Evolutionary conservation across 1,139 yeast species (phyloP).

Genomic region (Taphrina populina): DNA sequence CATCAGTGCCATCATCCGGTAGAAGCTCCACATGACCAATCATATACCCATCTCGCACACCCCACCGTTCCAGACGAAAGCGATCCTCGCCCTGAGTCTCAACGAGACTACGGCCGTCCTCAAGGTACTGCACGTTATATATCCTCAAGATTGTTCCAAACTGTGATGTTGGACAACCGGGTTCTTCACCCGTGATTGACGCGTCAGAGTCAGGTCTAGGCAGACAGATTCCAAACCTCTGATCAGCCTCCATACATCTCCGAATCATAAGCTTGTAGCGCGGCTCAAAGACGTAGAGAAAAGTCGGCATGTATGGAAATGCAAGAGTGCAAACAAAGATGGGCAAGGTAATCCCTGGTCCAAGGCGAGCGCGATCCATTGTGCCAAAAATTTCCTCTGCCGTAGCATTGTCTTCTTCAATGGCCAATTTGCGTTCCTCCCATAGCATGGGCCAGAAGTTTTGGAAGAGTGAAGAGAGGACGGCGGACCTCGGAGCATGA

Average conservation of each 20-base stretch:
- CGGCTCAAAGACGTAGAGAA: slow-evolving; percentile 36
- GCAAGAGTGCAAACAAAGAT: slow-evolving; percentile 35
- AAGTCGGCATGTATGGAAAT: slow-evolving; percentile 35
- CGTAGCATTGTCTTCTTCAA: slow-evolving; percentile 28
- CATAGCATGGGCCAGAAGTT: slow-evolving; percentile 25
- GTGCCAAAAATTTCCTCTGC: slow-evolving; percentile 26
- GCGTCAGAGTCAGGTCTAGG: slow-evolving; percentile 4
- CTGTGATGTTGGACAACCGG: slow-evolving; percentile 26
- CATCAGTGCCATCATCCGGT: slow-evolving; percentile 32
- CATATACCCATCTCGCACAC: slow-evolving; percentile 29
- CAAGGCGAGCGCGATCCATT: slow-evolving; percentile 24
- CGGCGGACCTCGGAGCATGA: slow-evolving; percentile 26
- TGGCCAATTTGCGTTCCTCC: slow-evolving; percentile 19
- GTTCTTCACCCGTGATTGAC: slow-evolving; percentile 21
- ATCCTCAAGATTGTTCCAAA: slow-evolving; percentile 31
- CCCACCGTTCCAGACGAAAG: slow-evolving; percentile 32
- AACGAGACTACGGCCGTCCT: slow-evolving; percentile 32
- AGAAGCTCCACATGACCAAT: slow-evolving; percentile 27
- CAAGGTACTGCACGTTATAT: slow-evolving; percentile 26
- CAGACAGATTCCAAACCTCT: slow-evolving; percentile 30
- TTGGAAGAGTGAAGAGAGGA: slow-evolving; percentile 13
- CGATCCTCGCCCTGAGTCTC: slow-evolving; percentile 32
- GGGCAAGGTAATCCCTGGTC: slow-evolving; percentile 34
- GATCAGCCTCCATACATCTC: slow-evolving; percentile 32
- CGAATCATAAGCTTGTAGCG: slow-evolving; percentile 37